Percentiles rank a stretch among this genome's conserved stretches.
Evolutionary conservation across 176 grass and related monocot species (phyloP).

Genomic region (Phragmites australis): DNA sequence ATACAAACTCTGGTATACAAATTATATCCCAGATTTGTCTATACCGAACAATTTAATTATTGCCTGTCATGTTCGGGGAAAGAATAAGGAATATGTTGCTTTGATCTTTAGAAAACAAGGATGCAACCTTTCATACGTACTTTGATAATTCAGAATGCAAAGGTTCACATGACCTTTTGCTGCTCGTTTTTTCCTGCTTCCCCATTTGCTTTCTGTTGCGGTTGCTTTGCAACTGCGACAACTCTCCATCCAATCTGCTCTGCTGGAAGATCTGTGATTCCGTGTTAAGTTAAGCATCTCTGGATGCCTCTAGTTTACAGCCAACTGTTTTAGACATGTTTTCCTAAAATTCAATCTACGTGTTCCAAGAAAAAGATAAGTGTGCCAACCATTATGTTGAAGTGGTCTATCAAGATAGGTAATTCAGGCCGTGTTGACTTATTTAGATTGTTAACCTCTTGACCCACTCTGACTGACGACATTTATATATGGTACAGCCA

Average conservation of each 20-base stretch:
- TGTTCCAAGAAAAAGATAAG: neutral
- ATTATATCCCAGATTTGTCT: neutral
- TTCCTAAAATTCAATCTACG: neutral
- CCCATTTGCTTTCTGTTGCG: conserved; percentile 22
- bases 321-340: neutral
- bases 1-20: too few species aligned
- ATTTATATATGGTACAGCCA: neutral
- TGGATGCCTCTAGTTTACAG: neutral
- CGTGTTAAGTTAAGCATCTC: neutral
- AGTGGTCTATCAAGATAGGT: neutral
- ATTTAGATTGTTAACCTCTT: neutral
- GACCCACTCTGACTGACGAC: neutral
- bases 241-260: conserved; percentile 1
- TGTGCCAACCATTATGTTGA: neutral
- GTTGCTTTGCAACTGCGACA: conserved; percentile 16
- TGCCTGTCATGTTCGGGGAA: conserved; percentile 1
- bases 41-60: neutral
- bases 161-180: conserved; percentile 31
- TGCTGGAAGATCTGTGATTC: neutral
- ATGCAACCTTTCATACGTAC: conserved; percentile 35
- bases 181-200: conserved; percentile 2
- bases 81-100: conserved; percentile 3
- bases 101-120: conserved; percentile 42
- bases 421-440: neutral
- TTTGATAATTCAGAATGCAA: conserved; percentile 10